Base-by-base conservation (phyloP, 2,329 filamentous ascomycete species). In the Alternaria sp. region DNA sequence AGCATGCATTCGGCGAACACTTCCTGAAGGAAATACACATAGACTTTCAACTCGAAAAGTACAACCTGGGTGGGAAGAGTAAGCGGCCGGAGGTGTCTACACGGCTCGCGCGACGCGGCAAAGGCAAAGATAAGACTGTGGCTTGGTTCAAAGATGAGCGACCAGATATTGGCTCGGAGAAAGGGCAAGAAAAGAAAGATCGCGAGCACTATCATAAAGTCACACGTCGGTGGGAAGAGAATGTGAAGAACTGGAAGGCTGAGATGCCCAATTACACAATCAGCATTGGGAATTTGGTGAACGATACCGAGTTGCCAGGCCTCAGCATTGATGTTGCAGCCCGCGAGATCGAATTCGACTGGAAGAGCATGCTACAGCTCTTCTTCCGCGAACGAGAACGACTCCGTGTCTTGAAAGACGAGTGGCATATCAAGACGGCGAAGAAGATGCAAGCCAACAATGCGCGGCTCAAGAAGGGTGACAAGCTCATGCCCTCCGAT, bases 261-360 rank as follows among this genome's bases (percentile, higher is more conserved):
- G 69, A 78, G 36, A 67, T 73, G 64, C 74, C 76, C 11, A 68
- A 74, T 28, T 77, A 77, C 49, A 75, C 70, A 0, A 72, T 78
- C 9, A 64, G 59, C 8, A 69, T 78, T 14, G 63, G 65, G 1
- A 57, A 55, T n/a, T 28, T 73, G n/a, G 73, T 78, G 1, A 78
- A 78, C 44, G 76, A 78, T 30, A 77, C 74, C 0, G 64, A 62
- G 10, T 62, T 78, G 2, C 71, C 73, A 5, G 65, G 49, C 0
- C 63, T 78, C 14, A 41, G 20, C 4, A 65, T 77, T 34, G 53
- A 72, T 38, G 44, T 58, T 11, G 59, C 60, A 11, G 48, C 60
- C 6, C 63, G 73, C 20, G 72, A 66, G 50, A 67, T 77, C 2
- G 49, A 25, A 1, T 67, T 78, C 25, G 55, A 71, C 9, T 78